Conservation (phyloP, 306 rosid species). For the Cicer yamashitae region DNA sequence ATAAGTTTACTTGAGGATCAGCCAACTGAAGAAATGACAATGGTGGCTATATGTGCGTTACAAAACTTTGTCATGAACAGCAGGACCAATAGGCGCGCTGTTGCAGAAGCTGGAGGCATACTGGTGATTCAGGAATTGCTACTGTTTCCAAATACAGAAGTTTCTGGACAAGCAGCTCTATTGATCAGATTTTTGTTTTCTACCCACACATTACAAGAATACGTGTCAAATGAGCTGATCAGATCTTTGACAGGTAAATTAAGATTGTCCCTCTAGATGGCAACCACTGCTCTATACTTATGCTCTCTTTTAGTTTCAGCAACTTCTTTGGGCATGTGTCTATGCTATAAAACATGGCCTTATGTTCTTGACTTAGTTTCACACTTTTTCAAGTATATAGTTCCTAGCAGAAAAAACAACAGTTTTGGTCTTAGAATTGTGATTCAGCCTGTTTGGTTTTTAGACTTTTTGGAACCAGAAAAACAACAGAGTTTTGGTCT, state of each 20-base stretch:
- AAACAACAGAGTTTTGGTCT: slow-evolving; percentile 10
- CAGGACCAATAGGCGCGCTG: slow-evolving; percentile 95
- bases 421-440: not conserved
- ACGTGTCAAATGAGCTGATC: slow-evolving; percentile 92
- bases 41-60: slow-evolving; percentile 92
- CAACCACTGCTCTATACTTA: not conserved
- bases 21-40: slow-evolving; percentile 93
- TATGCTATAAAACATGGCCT: slow-evolving; percentile 13
- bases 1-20: slow-evolving; percentile 94
- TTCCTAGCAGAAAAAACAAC: not conserved
- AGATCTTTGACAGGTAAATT: slow-evolving; percentile 88
- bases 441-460: slow-evolving; percentile 37
- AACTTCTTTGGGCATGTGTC: slow-evolving; percentile 37
- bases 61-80: slow-evolving; percentile 98
- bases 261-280: not conserved
- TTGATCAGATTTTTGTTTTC: slow-evolving; percentile 89
- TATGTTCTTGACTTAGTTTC: slow-evolving; percentile 17
- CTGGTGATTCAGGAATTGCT: slow-evolving; percentile 94
- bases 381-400: not conserved
- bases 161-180: slow-evolving; percentile 85
- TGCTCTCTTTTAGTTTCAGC: slow-evolving; percentile 30
- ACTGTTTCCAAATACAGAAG: slow-evolving; percentile 75
- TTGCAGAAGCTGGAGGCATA: slow-evolving; percentile 98
- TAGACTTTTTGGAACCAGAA: slow-evolving; percentile 33
- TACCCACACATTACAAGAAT: slow-evolving; percentile 94